phyloP scores from a whole-genome alignment of 345 rosid species.

The Boechera retrofracta region DNA sequence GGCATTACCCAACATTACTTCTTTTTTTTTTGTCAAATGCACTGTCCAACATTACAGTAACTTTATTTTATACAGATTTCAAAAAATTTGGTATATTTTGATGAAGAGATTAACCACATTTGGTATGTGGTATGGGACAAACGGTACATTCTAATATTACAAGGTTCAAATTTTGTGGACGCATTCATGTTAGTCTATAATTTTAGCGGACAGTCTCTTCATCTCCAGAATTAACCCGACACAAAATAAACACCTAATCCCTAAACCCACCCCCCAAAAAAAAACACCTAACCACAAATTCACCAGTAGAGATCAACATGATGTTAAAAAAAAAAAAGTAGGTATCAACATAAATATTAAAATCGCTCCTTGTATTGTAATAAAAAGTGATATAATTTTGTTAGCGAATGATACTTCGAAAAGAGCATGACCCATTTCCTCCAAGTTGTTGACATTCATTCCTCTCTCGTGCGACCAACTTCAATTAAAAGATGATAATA shows the following conservation, averaged over 20 bases:
- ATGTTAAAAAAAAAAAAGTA: not conserved
- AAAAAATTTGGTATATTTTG: not conserved
- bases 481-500: not conserved
- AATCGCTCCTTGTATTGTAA: no score
- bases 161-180: not conserved
- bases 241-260: not conserved
- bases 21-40: not conserved
- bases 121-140: not conserved
- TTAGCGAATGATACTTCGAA: not conserved
- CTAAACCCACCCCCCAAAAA: not conserved
- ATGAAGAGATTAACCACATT: not conserved
- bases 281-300: not conserved
- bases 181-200: not conserved
- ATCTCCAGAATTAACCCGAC: not conserved
- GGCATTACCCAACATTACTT: not conserved
- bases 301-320: not conserved
- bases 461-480: conserved; percentile 4
- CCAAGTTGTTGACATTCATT: conserved; percentile 27
- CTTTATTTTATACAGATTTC: not conserved
- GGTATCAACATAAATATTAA: not conserved
- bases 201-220: not conserved
- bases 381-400: not conserved
- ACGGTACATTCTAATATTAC: not conserved
- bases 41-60: not conserved
- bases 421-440: conserved; percentile 28